Evolutionary conservation across 495 filamentous ascomycete species (phyloP), one percentile per base, ranked within the genome.

Genomic region (Penicillium maclennaniae): DNA sequence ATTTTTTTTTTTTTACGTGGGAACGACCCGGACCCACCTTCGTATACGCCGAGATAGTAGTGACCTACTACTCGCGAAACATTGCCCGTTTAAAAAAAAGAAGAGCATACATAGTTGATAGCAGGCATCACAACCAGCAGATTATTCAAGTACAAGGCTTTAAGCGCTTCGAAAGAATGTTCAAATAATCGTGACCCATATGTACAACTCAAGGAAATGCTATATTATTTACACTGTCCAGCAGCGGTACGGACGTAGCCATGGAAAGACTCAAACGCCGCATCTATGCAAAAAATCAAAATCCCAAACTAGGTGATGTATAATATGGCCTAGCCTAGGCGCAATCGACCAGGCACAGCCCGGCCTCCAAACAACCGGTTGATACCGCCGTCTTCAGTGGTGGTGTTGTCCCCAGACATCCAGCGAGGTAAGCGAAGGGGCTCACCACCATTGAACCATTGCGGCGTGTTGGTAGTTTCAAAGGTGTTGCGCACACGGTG

Each of bases 401-500:
- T 59, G 28, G 69, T 71, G 36, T 68, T 67, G 40, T 63, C 62
- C 15, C 66, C 65, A 1, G 60, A 65, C 84, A 96, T 87, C 92
- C 92, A 96, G 54, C 86, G 89, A 3, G 90, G 92, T 61, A 84
- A 77, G 64, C 87, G 87, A 61, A 89, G 79, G 15, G 80, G 72
- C 47, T 87, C 79, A 21, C 83, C 79, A 19, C 83, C 82, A 55
- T 84, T 80, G 45, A 95, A 60, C 89, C 91, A 95, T 45, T 84
- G 81, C 2, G 92, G 91, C 28, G 84, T 80, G 40, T 92, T 88
- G 16, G 90, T 72, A 6, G 85, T 88, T 47, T 98, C 93, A 46
- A 97, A 81, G 3, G 93, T 96, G 65, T 98, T 98, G 61, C 79
- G 83, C 47, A 98, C 84, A 36, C 93, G 78, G 63, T 95, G 90